A percentile compares a stretch with the other conserved stretches of the same genome.
These are phyloP conservation scores for Tolypocladium ophioglossoides DNA, from an alignment of 2,329 filamentous ascomycete species.

Conservation along the genomic window DNA sequence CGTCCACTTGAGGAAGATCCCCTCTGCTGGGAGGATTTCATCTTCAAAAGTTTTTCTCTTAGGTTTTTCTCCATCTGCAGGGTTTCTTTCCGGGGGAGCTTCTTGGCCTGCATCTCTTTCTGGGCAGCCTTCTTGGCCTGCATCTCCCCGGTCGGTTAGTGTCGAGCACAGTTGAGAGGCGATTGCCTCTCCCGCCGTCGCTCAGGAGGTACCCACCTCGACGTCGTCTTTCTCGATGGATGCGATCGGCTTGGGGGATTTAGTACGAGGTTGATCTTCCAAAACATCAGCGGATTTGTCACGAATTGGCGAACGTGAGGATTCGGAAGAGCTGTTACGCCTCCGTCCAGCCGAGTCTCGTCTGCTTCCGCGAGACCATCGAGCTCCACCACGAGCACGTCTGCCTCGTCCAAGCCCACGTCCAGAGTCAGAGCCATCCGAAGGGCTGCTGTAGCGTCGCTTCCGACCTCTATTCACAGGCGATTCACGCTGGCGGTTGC, in stretches of 20 bases:
- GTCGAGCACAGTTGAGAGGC: constrained; percentile 2
- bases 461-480: not conserved
- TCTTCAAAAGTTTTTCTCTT: constrained; percentile 1
- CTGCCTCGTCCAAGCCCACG: constrained; percentile 1
- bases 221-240: constrained; percentile 6
- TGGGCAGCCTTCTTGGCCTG: constrained; percentile 5
- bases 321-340: constrained; percentile 41
- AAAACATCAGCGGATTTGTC: constrained; percentile 47
- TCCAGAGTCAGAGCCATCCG: constrained; percentile 4
- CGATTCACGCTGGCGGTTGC: not conserved
- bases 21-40: constrained; percentile 19
- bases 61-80: constrained; percentile 2
- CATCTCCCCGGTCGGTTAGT: constrained; percentile 4
- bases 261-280: constrained; percentile 18
- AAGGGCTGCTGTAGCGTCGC: constrained; percentile 3
- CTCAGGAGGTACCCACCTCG: constrained; percentile 14
- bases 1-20: not conserved
- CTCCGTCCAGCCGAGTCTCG: constrained; percentile 21
- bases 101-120: constrained; percentile 4
- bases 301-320: constrained; percentile 37
- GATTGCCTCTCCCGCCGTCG: not conserved
- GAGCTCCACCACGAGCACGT: not conserved
- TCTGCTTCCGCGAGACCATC: not conserved
- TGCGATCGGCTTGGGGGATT: constrained; percentile 8
- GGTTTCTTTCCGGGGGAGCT: not conserved